Conservation (phyloP, 768 basidiomycete genomes). For the Suillus clintonianus region DNA sequence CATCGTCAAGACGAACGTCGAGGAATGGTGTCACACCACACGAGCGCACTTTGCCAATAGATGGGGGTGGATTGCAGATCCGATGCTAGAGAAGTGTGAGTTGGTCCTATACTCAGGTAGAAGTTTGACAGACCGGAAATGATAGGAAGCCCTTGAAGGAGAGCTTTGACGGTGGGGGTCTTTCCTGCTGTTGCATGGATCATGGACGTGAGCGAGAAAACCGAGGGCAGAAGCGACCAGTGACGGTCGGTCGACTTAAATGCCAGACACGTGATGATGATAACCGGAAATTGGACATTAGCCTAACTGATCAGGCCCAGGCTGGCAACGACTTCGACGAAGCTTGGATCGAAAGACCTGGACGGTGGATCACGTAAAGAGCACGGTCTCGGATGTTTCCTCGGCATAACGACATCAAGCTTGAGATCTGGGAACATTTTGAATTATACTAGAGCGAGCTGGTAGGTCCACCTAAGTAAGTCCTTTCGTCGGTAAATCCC, state of each 20-base stretch:
- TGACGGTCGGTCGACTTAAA: not conserved
- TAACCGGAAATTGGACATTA: not conserved
- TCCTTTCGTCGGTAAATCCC: too few species aligned
- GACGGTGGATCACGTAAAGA: not conserved
- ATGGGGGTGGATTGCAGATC: constrained; percentile 68
- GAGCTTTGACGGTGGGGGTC: constrained; percentile 32
- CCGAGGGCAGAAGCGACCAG: not conserved
- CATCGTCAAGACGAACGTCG: constrained; percentile 70
- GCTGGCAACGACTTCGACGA: not conserved
- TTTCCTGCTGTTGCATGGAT: constrained; percentile 6
- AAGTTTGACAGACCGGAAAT: constrained; percentile 37
- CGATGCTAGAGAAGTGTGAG: constrained; percentile 35
- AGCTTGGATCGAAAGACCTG: not conserved
- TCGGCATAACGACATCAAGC: not conserved
- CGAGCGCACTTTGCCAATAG: constrained; percentile 68
- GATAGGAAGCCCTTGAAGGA: constrained; percentile 35
- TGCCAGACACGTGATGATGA: not conserved
- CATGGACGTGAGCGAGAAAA: not conserved
- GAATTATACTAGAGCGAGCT: too few species aligned
- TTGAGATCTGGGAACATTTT: not conserved
- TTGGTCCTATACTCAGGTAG: not conserved
- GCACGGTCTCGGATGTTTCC: not conserved
- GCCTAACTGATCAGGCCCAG: not conserved
- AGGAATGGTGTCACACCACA: constrained; percentile 69
- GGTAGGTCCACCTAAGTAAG: too few species aligned